These are phyloP conservation scores for Xylaria longipes DNA, from an alignment of 495 filamentous ascomycete genomes.

Conservation along the genomic window DNA sequence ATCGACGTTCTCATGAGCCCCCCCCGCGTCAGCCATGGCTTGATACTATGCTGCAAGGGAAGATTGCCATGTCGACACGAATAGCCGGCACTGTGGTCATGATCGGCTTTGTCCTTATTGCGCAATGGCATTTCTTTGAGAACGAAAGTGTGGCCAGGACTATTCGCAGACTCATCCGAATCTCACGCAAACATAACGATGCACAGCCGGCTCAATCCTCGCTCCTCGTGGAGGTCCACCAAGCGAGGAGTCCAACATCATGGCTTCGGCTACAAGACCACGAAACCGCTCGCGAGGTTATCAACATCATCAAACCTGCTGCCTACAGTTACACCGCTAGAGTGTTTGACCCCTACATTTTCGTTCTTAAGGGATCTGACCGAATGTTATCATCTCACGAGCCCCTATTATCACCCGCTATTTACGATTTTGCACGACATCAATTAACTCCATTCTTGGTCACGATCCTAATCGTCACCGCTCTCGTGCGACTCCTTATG, in stretches of 20 bases:
- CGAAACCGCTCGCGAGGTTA: conserved; percentile 73
- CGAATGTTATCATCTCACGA: conserved; percentile 53
- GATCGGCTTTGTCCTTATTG: conserved; percentile 64
- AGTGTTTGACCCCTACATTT: conserved; percentile 70
- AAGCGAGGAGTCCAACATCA: conserved; percentile 69
- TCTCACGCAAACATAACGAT: conserved; percentile 33
- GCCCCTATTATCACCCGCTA: conserved; percentile 54
- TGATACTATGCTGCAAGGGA: conserved; percentile 54
- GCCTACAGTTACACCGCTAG: conserved; percentile 70
- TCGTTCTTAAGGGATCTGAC: conserved; percentile 69
- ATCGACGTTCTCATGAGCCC: conserved; percentile 32
- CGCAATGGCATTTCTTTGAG: conserved; percentile 73
- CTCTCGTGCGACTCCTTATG: conserved; percentile 66
- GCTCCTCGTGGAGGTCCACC: conserved; percentile 61
- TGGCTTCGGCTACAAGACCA: conserved; percentile 78
- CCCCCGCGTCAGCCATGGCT: conserved; percentile 53
- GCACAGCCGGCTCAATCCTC: conserved; percentile 46
- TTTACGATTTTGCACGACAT: conserved; percentile 62
- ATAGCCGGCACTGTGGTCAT: conserved; percentile 66
- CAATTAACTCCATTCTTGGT: conserved; percentile 63
- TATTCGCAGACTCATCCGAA: conserved; percentile 46
- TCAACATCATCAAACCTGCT: conserved; percentile 69
- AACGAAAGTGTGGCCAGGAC: conserved; percentile 54
- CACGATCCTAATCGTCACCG: conserved; percentile 59
- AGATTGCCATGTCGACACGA: conserved; percentile 62